Base-by-base conservation (phyloP, 345 rosid species). In the Pistacia integerrima region DNA sequence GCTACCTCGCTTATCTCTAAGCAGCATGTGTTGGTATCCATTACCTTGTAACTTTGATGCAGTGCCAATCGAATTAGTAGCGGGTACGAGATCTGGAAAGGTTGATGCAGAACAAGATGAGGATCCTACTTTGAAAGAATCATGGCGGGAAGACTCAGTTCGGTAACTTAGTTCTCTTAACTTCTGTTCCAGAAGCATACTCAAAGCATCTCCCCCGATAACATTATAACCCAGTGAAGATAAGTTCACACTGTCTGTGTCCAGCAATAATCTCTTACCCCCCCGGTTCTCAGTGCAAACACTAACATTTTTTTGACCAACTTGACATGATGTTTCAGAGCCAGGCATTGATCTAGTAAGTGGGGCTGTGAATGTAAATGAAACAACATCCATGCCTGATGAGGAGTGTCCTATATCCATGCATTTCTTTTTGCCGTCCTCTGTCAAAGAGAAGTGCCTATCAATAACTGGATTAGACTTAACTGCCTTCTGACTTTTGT, bases 151-250 rank as follows among this genome's bases (percentile, higher is more conserved):
- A 71, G 91, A 84, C 81, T 88, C 94, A 1, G 88, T 81, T 60
- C 82, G 85, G 1, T 81, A 81, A 61, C 85, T 92, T 80, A 96
- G 52, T 80, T 96, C 98, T 79, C 82, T 87, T 49, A 96, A 84
- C 80, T 96, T 96, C 82, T 93, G 89, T 78, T 96, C 98, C 88
- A 93, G 83, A 73, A 96, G 97, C 69, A 84, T 78, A 77, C 93
- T 88, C 77, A 93, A 82, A 67, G 97, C 95, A 81, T 96, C 97
- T 63, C 90, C 94, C 0, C 94, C 92, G 7, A 96, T 86, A 63
- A 87, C 89, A 82, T 87, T 90, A 72, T 83, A 86, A 74, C 82
- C 90, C 67, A 81, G 69, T 35, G 95, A 81, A 76, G 99, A 77
- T 14, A 82, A 75, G 69, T 85, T 86, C 83, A 64, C 71, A 71